Evolutionary conservation across 768 basidiomycete species (phyloP), one percentile per base, ranked within the genome.

Genomic region (Xanthoconium stramineum): DNA sequence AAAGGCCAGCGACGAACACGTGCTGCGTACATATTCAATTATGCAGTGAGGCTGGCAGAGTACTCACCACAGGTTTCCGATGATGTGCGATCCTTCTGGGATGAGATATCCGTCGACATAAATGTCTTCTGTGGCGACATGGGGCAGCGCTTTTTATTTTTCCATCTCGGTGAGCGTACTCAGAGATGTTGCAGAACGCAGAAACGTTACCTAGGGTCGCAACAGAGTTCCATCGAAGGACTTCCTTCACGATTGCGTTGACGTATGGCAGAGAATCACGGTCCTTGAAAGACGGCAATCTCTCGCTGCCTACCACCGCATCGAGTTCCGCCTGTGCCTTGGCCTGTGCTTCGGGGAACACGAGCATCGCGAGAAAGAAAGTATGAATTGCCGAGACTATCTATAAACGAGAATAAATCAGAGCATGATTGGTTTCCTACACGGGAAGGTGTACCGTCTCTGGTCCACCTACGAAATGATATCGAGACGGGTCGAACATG

Each of bases 371-470:
- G 3, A 65, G 60, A 36, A 65, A 64, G 53, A 70, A 69, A 1
- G 61, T 51, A 39, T 60, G 42, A 13, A 58, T 28, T 1, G 63
- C 17, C 1, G 7, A 11, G 24, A 24, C 24, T 24, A 24, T 24
- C 24, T 24, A 24, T 24, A 24, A 24, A 24, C 24, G 24, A 24
- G 24, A 24, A 24, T 24, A 24, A 4, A 24, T 51, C 10, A 46
- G 11, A 7, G 24, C 38, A 71, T 1, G 78, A 13, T 79, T 1
- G 77, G 65, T 24, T 55, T 58, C 1, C 73, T 75, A 53, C 78
- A 65, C 5, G 80, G 73, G 72, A 39, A 12, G 1, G 29, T 10
- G 3, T 52, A 63, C 63, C 45, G 82, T 82, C 57, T 83, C 82
- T 0, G 81, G 77, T 11, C 76, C 80, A 49, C 76, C 66, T 57